phyloP scores from a whole-genome alignment of 2,329 filamentous ascomycete species.

The Beauveria sp. region DNA sequence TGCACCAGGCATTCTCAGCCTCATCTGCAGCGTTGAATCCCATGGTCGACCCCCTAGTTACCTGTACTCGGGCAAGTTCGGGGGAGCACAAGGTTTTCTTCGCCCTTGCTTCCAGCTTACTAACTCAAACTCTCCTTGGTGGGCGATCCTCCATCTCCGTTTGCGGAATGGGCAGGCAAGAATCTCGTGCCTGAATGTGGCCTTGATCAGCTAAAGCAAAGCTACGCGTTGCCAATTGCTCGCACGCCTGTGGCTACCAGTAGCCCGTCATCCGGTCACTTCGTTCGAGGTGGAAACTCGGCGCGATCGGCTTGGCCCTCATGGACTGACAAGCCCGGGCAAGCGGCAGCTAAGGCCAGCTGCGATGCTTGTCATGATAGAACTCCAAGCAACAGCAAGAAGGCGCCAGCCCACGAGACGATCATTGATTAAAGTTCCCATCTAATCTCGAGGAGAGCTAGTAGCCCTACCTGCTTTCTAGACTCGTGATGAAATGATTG shows the following conservation, averaged over 20 bases:
- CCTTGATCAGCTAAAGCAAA: neutral
- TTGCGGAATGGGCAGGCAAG: neutral
- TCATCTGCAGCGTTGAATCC: too few relatives aligned
- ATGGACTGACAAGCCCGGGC: neutral
- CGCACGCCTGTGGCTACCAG: neutral
- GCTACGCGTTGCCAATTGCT: neutral
- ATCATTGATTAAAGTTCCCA: too few relatives aligned
- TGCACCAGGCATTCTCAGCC: too few relatives aligned
- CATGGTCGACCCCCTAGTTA: too few relatives aligned
- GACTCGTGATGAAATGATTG: too few relatives aligned
- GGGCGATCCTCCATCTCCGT: neutral
- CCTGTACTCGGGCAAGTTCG: too few relatives aligned
- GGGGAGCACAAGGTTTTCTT: neutral
- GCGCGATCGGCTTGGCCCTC: neutral
- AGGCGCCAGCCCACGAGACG: too few relatives aligned
- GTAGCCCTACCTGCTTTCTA: too few relatives aligned
- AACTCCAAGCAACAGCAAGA: too few relatives aligned
- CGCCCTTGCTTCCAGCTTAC: neutral
- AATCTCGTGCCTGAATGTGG: slow-evolving; percentile 6
- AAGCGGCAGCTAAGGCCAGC: too few relatives aligned
- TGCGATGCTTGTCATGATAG: too few relatives aligned
- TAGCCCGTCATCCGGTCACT: neutral
- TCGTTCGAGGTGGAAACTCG: neutral
- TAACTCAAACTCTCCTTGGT: neutral
- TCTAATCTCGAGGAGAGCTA: too few relatives aligned